Percentiles rank a stretch among this genome's conserved stretches.
These are phyloP conservation scores for Nakazawaea populi DNA, from an alignment of 805 yeast genomes.

Conservation along the genomic window DNA sequence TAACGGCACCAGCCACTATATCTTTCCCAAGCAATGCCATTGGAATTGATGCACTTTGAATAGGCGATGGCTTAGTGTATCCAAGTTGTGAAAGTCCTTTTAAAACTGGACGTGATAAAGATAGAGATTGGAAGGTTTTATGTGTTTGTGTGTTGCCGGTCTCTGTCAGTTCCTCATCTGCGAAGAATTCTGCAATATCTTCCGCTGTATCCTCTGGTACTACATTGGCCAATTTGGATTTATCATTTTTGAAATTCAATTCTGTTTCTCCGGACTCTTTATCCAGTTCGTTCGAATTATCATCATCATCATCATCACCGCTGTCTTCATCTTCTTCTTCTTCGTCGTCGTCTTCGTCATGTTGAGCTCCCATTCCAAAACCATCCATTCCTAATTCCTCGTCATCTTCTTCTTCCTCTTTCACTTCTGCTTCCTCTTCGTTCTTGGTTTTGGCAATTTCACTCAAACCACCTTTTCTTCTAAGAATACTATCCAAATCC, in stretches of 20 bases:
- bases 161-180: slow-evolving; percentile 47
- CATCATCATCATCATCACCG: slow-evolving; percentile 21
- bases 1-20: slow-evolving; percentile 97
- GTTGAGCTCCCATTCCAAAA: slow-evolving; percentile 30
- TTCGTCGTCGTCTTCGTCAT: slow-evolving; percentile 20
- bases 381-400: slow-evolving; percentile 37
- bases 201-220: slow-evolving; percentile 63
- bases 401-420: slow-evolving; percentile 13
- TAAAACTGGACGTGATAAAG: slow-evolving; percentile 84
- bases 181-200: slow-evolving; percentile 76
- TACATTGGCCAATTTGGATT: slow-evolving; percentile 9
- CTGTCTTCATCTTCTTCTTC: slow-evolving; percentile 25
- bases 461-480: slow-evolving; percentile 76
- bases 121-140: slow-evolving; percentile 66
- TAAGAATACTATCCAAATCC: slow-evolving; percentile 82
- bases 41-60: slow-evolving; percentile 91
- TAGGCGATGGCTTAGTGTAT: slow-evolving; percentile 85
- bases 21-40: slow-evolving; percentile 91
- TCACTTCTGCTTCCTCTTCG: slow-evolving; percentile 30
- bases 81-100: slow-evolving; percentile 79
- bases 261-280: slow-evolving; percentile 13
- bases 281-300: slow-evolving; percentile 16
- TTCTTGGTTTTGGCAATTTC: slow-evolving; percentile 42
- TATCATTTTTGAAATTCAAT: slow-evolving; percentile 17
- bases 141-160: slow-evolving; percentile 48